Percentiles rank a stretch among this genome's conserved stretches.
Evolutionary conservation across 2,329 filamentous ascomycete species (phyloP).

Genomic region (Fonsecaea nubica): DNA sequence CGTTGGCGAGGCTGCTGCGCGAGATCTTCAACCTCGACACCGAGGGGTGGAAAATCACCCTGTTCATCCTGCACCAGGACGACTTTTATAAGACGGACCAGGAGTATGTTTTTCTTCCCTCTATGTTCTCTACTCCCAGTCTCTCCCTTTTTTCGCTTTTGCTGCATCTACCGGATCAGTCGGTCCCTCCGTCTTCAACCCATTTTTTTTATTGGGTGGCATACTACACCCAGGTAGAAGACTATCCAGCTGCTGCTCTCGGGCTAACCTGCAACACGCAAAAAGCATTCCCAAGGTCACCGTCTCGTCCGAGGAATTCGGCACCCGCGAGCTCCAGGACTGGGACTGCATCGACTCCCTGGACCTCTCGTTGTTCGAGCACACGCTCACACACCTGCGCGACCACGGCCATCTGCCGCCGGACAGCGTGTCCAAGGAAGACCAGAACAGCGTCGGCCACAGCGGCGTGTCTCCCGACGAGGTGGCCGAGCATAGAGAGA

Average conservation of each 20-base stretch:
- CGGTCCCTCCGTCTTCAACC: too few relatives aligned
- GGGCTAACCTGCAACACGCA: neutral
- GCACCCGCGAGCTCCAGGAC: slow-evolving; percentile 68
- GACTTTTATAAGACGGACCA: slow-evolving; percentile 85
- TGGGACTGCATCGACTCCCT: slow-evolving; percentile 90
- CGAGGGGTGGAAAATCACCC: slow-evolving; percentile 30
- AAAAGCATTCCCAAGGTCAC: slow-evolving; percentile 52
- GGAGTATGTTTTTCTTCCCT: slow-evolving; percentile 58
- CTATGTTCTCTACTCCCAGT: neutral
- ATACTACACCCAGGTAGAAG: too few relatives aligned
- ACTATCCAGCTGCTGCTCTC: too few relatives aligned
- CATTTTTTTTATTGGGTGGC: too few relatives aligned
- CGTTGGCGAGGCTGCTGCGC: slow-evolving; percentile 81
- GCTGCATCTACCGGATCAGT: too few relatives aligned
- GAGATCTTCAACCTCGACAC: slow-evolving; percentile 70
- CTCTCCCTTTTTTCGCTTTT: neutral
- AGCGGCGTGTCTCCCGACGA: slow-evolving; percentile 44
- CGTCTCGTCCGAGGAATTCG: slow-evolving; percentile 53
- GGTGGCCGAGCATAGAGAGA: slow-evolving; percentile 39
- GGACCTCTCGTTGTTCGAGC: slow-evolving; percentile 71
- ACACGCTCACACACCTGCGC: slow-evolving; percentile 73
- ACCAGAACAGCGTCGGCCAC: slow-evolving; percentile 61
- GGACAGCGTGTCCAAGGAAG: slow-evolving; percentile 61
- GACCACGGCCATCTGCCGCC: slow-evolving; percentile 63
- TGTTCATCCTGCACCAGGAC: slow-evolving; percentile 88